Percentiles rank a stretch among this genome's conserved stretches.
Evolutionary conservation across 208 protist species (phyloP).

Genomic region (Crithidia bombi): DNA sequence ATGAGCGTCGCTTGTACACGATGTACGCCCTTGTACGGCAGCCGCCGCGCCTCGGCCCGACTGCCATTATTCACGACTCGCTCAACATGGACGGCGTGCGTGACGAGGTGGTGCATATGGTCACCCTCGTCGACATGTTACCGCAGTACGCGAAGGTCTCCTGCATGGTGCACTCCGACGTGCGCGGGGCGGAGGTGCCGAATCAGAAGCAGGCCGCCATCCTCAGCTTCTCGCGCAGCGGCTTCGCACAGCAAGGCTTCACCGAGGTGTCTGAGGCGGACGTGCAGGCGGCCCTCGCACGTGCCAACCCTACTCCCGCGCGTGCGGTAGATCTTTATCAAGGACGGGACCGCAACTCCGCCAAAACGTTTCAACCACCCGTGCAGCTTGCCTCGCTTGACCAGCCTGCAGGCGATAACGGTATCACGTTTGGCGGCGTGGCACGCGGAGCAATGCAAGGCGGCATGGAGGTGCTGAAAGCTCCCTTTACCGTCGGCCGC

Average conservation of each 20-base stretch:
- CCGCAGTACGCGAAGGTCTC: constrained; percentile 63
- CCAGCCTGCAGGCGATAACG: constrained; percentile 33
- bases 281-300: constrained; percentile 25
- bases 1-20: constrained; percentile 65
- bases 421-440: constrained; percentile 53
- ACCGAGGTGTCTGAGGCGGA: constrained; percentile 54
- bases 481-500: constrained; percentile 68
- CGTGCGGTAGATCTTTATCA: constrained; percentile 12
- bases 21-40: constrained; percentile 63
- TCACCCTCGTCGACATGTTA: constrained; percentile 43
- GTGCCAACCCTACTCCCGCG: constrained; percentile 14
- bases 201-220: constrained; percentile 56
- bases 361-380: constrained; percentile 52
- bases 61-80: constrained; percentile 61
- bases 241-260: constrained; percentile 54
- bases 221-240: constrained; percentile 59
- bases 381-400: constrained; percentile 78
- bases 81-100: constrained; percentile 41
- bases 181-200: constrained; percentile 28
- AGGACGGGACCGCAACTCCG: constrained; percentile 7
- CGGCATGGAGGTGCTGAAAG: constrained; percentile 68
- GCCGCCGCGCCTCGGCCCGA: constrained; percentile 21
- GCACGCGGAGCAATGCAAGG: constrained; percentile 66
- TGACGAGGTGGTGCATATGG: constrained; percentile 76
- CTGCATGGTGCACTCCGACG: constrained; percentile 40